These are phyloP conservation scores for Gracilariopsis chorda DNA, from an alignment of 23 red algal species.

Conservation along the genomic window DNA sequence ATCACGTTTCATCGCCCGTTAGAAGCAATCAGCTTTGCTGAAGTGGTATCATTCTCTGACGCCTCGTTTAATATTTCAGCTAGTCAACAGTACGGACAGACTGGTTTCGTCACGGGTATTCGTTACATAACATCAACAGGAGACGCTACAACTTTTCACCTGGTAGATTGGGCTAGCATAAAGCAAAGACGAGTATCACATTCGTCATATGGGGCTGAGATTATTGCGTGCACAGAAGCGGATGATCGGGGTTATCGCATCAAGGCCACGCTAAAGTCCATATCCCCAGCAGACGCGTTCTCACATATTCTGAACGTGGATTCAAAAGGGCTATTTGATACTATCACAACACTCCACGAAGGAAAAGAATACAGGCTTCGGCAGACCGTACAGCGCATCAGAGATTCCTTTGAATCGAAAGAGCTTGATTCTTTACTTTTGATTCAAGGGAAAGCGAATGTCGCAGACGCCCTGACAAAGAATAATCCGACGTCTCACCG, in stretches of 20 bases:
- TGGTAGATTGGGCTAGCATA: neutral
- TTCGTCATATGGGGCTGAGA: conserved; percentile 26
- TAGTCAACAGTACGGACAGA: neutral
- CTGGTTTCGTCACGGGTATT: neutral
- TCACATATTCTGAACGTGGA: neutral
- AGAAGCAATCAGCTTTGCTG: neutral
- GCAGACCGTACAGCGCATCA: conserved; percentile 12
- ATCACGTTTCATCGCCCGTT: neutral
- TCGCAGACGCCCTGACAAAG: conserved; percentile 3
- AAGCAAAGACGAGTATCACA: neutral
- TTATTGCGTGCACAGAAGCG: conserved; percentile 1
- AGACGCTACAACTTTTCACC: neutral
- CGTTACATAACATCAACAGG: neutral
- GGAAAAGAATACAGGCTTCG: neutral
- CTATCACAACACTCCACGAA: conserved; percentile 20
- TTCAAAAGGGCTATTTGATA: conserved; percentile 22
- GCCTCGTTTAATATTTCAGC: conserved; percentile 7
- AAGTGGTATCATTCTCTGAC: conserved; percentile 4
- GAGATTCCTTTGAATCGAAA: neutral
- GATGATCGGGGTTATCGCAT: neutral
- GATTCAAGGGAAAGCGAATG: conserved; percentile 8
- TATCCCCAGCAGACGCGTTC: neutral
- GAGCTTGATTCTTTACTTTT: neutral
- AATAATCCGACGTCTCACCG: neutral
- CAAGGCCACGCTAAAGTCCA: neutral